phyloP scores from a whole-genome alignment of 129 eudicot genomes.

The Tagetes patula region DNA sequence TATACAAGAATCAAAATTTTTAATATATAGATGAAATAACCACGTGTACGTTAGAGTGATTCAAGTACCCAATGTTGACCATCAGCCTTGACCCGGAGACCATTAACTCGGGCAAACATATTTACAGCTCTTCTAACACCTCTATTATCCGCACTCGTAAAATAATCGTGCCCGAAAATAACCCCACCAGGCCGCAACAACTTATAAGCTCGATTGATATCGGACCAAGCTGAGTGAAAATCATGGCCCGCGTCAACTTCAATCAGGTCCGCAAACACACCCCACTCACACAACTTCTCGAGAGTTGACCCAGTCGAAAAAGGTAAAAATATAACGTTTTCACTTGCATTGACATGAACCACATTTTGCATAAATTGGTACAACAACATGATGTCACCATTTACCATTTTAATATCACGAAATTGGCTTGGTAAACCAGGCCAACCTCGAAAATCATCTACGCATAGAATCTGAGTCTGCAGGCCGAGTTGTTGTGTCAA shows the following conservation, averaged over 20 bases:
- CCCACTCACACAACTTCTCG: constrained; percentile 70
- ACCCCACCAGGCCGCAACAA: constrained; percentile 69
- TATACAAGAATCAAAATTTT: constrained; percentile 6
- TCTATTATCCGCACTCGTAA: constrained; percentile 48
- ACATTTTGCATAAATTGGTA: constrained; percentile 87
- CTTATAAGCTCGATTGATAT: constrained; percentile 70
- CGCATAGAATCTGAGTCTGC: constrained; percentile 57
- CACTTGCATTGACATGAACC: constrained; percentile 41
- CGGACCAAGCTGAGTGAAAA: constrained; percentile 89
- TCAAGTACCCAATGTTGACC: constrained; percentile 77
- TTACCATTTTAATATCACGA: constrained; percentile 39
- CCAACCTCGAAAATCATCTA: constrained; percentile 91
- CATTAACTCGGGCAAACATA: constrained; percentile 63
- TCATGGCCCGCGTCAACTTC: constrained; percentile 82
- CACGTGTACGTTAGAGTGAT: constrained; percentile 22
- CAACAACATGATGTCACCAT: constrained; percentile 61
- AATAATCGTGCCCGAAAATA: constrained; percentile 73
- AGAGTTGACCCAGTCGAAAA: constrained; percentile 63
- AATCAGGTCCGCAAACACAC: constrained; percentile 63
- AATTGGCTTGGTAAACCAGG: constrained; percentile 49
- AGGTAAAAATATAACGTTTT: constrained; percentile 46
- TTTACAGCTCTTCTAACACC: constrained; percentile 71
- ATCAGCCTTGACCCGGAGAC: constrained; percentile 49
- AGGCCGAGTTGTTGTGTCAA: constrained; percentile 56
- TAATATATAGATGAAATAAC: neutral